phyloP scores from a whole-genome alignment of 106 monocot genomes.

The Acorus calamus region DNA sequence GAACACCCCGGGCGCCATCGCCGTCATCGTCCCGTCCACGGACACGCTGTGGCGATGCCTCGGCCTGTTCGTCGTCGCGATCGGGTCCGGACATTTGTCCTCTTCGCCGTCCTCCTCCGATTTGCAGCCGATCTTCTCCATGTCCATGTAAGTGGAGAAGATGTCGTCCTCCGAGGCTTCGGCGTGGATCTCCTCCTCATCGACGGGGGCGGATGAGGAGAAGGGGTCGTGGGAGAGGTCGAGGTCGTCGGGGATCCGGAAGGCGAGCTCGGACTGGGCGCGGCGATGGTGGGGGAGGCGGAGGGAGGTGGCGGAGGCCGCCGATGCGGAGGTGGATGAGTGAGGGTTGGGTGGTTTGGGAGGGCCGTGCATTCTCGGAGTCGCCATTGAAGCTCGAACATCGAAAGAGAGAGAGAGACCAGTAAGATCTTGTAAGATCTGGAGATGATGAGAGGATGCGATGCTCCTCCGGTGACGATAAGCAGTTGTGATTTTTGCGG shows the following conservation, averaged over 20 bases:
- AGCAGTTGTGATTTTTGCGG: no score
- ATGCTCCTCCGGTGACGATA: no score
- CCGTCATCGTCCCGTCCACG: slow-evolving; percentile 45
- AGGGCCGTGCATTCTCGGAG: neutral
- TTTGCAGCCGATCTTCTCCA: slow-evolving; percentile 40
- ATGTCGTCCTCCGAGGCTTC: slow-evolving; percentile 30
- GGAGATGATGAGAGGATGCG: no score
- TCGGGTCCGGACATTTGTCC: no score
- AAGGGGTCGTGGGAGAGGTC: slow-evolving; percentile 10
- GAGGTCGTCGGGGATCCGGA: slow-evolving; percentile 35
- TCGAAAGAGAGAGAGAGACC: no score
- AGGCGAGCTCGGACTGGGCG: slow-evolving; percentile 33
- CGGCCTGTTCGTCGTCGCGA: slow-evolving; percentile 4
- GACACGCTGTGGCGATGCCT: slow-evolving; percentile 74
- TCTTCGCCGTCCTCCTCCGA: slow-evolving; percentile 19
- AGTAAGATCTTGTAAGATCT: no score
- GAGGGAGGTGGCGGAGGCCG: neutral
- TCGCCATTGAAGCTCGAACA: no score
- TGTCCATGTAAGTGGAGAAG: slow-evolving; percentile 44
- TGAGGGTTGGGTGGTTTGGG: neutral
- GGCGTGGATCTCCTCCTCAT: slow-evolving; percentile 8
- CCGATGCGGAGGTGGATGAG: neutral
- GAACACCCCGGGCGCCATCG: slow-evolving; percentile 25
- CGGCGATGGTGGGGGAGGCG: slow-evolving; percentile 32
- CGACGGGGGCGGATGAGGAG: slow-evolving; percentile 19